A percentile compares a stretch with the other conserved stretches of the same genome.
Evolutionary conservation across 441 rosid species (phyloP).

Genomic region (Gossypium lobatum): DNA sequence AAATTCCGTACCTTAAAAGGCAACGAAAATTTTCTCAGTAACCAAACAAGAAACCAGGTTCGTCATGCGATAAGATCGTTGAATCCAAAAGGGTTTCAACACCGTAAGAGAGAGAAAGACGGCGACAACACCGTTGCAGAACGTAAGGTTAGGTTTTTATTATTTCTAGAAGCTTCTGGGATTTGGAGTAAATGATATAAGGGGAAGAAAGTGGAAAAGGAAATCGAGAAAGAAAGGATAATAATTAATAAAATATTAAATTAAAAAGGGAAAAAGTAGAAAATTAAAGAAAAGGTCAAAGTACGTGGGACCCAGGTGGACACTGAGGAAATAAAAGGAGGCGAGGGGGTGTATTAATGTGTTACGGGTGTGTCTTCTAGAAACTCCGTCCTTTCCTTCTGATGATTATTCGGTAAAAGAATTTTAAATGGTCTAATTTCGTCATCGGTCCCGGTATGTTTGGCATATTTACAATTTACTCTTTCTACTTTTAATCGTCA

Average conservation of each 20-base stretch:
- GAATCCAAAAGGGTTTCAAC: not conserved
- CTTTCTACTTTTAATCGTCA: no score
- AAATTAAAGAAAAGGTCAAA: conserved; percentile 11
- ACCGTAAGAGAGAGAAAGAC: conserved; percentile 2
- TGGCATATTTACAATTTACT: no score
- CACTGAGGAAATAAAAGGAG: conserved; percentile 21
- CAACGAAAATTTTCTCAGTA: conserved; percentile 14
- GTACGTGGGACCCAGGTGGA: conserved; percentile 22
- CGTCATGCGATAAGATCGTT: not conserved
- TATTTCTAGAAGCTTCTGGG: conserved; percentile 83
- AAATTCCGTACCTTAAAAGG: not conserved
- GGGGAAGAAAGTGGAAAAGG: conserved; percentile 32
- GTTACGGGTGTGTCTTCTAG: not conserved
- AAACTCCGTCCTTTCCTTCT: no score
- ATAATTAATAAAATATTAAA: not conserved
- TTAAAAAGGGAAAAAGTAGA: conserved; percentile 8
- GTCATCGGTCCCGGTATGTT: no score
- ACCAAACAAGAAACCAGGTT: conserved; percentile 20
- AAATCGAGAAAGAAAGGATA: conserved; percentile 41
- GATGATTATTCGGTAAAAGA: no score
- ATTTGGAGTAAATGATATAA: conserved; percentile 32
- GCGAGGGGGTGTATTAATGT: conserved; percentile 4
- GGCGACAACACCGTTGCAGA: conserved; percentile 1
- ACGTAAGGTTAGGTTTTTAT: conserved; percentile 20
- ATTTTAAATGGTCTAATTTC: no score